These are phyloP conservation scores for Silene conica DNA, from an alignment of 148 eudicot species.

Conservation along the genomic window DNA sequence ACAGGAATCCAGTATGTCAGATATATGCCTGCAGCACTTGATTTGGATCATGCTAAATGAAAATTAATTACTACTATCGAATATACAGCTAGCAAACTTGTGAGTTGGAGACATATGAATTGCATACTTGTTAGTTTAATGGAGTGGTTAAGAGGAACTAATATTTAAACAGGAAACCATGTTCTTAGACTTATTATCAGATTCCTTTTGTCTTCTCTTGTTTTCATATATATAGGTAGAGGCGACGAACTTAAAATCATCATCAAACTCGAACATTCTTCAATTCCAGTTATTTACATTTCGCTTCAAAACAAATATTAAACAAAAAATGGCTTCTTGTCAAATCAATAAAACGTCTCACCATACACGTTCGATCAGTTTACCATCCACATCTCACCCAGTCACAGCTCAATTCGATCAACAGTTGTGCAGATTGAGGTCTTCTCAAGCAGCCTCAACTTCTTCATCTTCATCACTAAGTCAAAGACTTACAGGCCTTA, in stretches of 20 bases:
- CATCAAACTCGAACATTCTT: neutral
- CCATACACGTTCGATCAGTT: constrained; percentile 10
- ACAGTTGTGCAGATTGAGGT: neutral
- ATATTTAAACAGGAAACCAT: neutral
- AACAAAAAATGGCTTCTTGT: neutral
- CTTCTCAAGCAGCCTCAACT: neutral
- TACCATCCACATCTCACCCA: constrained; percentile 2
- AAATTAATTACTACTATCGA: no score
- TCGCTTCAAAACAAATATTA: neutral
- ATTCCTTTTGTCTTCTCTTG: constrained; percentile 21
- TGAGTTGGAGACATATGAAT: no score
- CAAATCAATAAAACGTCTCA: neutral
- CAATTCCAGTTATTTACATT: neutral
- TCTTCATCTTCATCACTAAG: constrained; percentile 12
- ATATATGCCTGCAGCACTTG: no score
- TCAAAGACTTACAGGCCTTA: neutral
- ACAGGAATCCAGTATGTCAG: no score
- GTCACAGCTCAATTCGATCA: neutral
- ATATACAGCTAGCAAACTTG: no score
- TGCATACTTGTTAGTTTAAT: no score
- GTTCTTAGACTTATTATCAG: neutral
- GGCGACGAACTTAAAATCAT: neutral
- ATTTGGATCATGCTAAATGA: no score
- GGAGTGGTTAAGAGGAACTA: no score
- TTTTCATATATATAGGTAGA: constrained; percentile 10